Evolutionary conservation across 2,329 filamentous ascomycete genomes (phyloP).

Genomic region (Bipolaris cookei): DNA sequence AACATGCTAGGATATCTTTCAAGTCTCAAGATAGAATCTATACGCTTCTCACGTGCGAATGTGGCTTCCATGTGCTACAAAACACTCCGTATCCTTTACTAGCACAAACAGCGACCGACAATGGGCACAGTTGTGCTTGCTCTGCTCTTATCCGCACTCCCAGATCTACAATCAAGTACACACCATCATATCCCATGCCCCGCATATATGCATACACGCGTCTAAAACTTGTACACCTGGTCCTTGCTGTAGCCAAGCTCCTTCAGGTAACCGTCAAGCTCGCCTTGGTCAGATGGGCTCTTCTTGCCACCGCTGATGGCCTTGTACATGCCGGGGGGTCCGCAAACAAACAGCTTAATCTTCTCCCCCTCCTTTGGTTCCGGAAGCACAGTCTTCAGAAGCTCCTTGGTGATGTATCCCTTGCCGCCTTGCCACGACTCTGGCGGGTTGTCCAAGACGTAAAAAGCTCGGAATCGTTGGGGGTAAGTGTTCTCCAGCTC

Average conservation of each 20-base stretch:
- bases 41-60: too few species aligned
- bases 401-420: slow-evolving; percentile 86
- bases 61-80: too few species aligned
- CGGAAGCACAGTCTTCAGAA: slow-evolving; percentile 92
- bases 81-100: neutral
- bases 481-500: slow-evolving; percentile 94
- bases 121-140: too few species aligned
- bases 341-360: slow-evolving; percentile 96
- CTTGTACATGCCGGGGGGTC: slow-evolving; percentile 91
- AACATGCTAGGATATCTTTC: too few species aligned
- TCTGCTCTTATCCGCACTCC: too few species aligned
- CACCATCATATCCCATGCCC: slow-evolving; percentile 18
- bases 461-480: slow-evolving; percentile 93
- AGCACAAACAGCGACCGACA: too few species aligned
- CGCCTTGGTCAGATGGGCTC: slow-evolving; percentile 92
- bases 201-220: slow-evolving; percentile 15
- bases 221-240: slow-evolving; percentile 82
- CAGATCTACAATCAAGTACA: neutral
- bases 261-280: slow-evolving; percentile 80
- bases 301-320: slow-evolving; percentile 88
- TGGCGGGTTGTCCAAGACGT: slow-evolving; percentile 84
- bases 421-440: slow-evolving; percentile 77
- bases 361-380: slow-evolving; percentile 84
- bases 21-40: too few species aligned
- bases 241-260: slow-evolving; percentile 85